Percentiles rank a stretch among this genome's conserved stretches.
Evolutionary conservation across 345 rosid genomes (phyloP).

Genomic region (Theobroma cacao): DNA sequence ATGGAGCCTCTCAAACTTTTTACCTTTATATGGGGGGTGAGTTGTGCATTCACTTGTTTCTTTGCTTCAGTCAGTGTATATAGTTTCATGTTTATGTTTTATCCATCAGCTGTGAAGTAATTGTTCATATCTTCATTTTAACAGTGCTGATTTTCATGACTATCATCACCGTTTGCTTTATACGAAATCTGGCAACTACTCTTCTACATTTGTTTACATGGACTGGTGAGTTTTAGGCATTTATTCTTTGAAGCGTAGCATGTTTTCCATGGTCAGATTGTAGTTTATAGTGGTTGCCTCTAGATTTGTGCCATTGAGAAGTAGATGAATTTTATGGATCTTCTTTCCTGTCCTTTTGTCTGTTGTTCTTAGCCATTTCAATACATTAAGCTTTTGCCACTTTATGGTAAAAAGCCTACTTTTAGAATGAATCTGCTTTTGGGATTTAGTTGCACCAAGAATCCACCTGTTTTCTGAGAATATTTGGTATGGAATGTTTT

Average conservation of each 20-base stretch:
- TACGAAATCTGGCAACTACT: constrained; percentile 96
- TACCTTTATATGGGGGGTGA: constrained; percentile 97
- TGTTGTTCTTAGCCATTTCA: background rate
- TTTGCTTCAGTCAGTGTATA: background rate
- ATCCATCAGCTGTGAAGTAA: constrained; percentile 9
- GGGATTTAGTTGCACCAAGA: background rate
- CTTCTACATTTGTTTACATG: constrained; percentile 93
- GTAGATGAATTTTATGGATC: background rate
- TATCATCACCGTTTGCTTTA: constrained; percentile 94
- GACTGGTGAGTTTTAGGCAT: constrained; percentile 69
- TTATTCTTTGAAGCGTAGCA: background rate
- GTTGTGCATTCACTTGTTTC: constrained; percentile 23
- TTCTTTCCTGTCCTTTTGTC: background rate
- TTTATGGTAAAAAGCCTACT: background rate
- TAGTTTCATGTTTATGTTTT: background rate
- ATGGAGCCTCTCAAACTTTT: constrained; percentile 90
- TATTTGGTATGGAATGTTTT: background rate
- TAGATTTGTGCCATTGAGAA: background rate
- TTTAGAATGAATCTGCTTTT: background rate
- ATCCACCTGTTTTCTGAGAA: background rate
- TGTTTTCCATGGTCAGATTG: background rate
- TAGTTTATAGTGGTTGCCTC: background rate
- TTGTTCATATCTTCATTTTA: constrained; percentile 7
- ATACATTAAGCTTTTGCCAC: background rate
- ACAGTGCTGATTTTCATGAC: constrained; percentile 97